Percentiles rank a stretch among this genome's conserved stretches.
Conservation (phyloP, 805 yeast genomes). For the Metschnikowia reukaufii region DNA sequence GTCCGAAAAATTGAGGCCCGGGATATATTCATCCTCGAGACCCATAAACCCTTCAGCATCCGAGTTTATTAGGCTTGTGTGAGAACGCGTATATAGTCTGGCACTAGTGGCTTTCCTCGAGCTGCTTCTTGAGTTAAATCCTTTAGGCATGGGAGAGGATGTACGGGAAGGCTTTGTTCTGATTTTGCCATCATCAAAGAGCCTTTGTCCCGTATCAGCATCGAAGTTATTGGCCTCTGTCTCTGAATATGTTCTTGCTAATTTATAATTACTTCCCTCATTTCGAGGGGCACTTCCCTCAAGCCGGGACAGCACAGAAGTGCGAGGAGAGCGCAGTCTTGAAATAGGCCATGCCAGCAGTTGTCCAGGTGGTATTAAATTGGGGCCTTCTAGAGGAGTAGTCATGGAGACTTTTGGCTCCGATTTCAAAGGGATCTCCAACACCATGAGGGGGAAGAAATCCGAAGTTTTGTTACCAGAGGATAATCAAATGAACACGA, state of each 20-base stretch:
- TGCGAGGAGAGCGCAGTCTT: conserved; percentile 10
- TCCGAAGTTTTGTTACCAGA: too few relatives aligned
- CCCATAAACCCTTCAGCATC: conserved; percentile 36
- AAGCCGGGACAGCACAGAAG: conserved; percentile 5
- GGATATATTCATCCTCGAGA: conserved; percentile 74
- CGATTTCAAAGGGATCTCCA: conserved; percentile 44
- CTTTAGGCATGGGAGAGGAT: conserved; percentile 12
- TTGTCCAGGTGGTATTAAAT: conserved; percentile 6
- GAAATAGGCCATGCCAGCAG: conserved; percentile 9
- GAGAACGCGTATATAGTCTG: conserved; percentile 35
- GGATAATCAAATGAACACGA: too few relatives aligned
- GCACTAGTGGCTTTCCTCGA: conserved; percentile 6
- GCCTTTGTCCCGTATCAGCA: conserved; percentile 50
- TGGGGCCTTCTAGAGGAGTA: conserved; percentile 12
- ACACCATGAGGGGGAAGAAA: conserved; percentile 11
- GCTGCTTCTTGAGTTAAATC: conserved; percentile 5
- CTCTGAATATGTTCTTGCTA: conserved; percentile 63
- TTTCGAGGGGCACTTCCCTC: conserved; percentile 3
- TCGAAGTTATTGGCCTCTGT: conserved; percentile 63
- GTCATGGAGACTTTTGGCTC: conserved; percentile 37
- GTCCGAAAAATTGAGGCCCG: conserved; percentile 61
- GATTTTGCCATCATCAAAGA: conserved; percentile 53
- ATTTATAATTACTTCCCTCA: conserved; percentile 23
- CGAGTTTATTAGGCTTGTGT: conserved; percentile 23
- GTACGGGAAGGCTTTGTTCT: conserved; percentile 38